A percentile compares a stretch with the other conserved stretches of the same genome.
Conservation (phyloP, 192 early-diverging fungal genomes). For the Rhizophlyctis rosea region DNA sequence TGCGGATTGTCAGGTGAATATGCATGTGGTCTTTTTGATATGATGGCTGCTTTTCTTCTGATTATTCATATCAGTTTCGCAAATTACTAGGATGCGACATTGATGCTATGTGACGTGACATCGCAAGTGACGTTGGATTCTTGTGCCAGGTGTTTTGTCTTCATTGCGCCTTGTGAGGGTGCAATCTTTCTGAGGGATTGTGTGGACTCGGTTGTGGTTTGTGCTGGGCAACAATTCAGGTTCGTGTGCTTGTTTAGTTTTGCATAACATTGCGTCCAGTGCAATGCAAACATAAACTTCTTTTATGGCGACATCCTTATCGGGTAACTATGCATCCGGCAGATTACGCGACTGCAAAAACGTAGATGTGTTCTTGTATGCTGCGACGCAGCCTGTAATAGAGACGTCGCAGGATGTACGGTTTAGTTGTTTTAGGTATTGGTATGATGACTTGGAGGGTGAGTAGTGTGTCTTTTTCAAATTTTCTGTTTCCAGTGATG, state of each 20-base stretch:
- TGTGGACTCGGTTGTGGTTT: conserved; percentile 21
- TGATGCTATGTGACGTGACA: conserved; percentile 15
- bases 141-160: conserved; percentile 20
- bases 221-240: conserved; percentile 32
- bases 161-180: conserved; percentile 36
- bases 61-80: not conserved
- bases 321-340: too few relatives aligned
- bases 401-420: conserved; percentile 17
- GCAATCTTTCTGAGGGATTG: conserved; percentile 35
- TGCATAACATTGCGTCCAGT: too few relatives aligned
- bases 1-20: conserved; percentile 20
- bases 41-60: not conserved
- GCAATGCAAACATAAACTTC: too few relatives aligned
- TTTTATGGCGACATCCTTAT: too few relatives aligned
- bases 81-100: conserved; percentile 10
- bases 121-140: conserved; percentile 31
- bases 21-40: not conserved
- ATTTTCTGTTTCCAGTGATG: too few relatives aligned
- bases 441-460: conserved; percentile 24
- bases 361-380: conserved; percentile 23
- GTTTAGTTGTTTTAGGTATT: conserved; percentile 34
- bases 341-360: conserved; percentile 20
- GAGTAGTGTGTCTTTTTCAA: too few relatives aligned
- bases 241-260: too few relatives aligned
- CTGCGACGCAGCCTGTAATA: conserved; percentile 33